A percentile compares a stretch with the other conserved stretches of the same genome.
Conservation (phyloP, 495 filamentous ascomycete species). For the Aspergillus campestris region DNA sequence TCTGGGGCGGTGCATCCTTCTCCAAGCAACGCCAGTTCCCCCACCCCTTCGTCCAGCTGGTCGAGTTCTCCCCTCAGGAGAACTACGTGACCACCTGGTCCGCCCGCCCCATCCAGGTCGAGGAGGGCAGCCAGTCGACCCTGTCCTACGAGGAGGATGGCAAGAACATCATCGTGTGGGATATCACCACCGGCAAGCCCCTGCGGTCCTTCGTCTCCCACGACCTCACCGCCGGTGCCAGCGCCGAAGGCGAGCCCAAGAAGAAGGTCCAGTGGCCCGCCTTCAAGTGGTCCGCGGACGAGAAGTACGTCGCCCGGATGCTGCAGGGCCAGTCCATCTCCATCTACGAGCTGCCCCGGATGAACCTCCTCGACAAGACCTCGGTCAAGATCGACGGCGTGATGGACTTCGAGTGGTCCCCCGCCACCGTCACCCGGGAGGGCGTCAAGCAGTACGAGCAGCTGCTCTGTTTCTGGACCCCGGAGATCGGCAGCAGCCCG, state of each 20-base stretch:
- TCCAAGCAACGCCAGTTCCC: slow-evolving; percentile 83
- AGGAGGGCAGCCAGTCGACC: slow-evolving; percentile 68
- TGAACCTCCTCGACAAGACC: slow-evolving; percentile 83
- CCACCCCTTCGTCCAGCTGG: slow-evolving; percentile 88
- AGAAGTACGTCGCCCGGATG: slow-evolving; percentile 92
- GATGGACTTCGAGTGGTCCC: slow-evolving; percentile 96
- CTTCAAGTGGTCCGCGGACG: slow-evolving; percentile 98
- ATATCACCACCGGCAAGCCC: slow-evolving; percentile 81
- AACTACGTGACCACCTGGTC: slow-evolving; percentile 96
- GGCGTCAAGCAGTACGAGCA: slow-evolving; percentile 87
- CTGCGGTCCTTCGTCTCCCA: slow-evolving; percentile 87
- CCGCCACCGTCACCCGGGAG: slow-evolving; percentile 67
- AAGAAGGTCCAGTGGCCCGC: slow-evolving; percentile 96
- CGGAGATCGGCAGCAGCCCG: slow-evolving; percentile 96
- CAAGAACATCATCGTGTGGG: slow-evolving; percentile 99
- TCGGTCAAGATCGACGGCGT: slow-evolving; percentile 92
- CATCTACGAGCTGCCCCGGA: slow-evolving; percentile 86
- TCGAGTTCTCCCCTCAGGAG: slow-evolving; percentile 92
- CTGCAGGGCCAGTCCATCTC: slow-evolving; percentile 82
- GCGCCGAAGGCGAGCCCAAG: slow-evolving; percentile 56
- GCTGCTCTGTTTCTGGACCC: slow-evolving; percentile 96
- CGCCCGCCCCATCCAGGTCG: slow-evolving; percentile 79
- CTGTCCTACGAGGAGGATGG: slow-evolving; percentile 88
- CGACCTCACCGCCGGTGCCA: slow-evolving; percentile 55
- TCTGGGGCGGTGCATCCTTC: slow-evolving; percentile 91